Evolutionary conservation across 371 early-diverging fungal genomes (phyloP), one percentile per base, ranked within the genome.

Genomic region (Phascolomyces articulosus): DNA sequence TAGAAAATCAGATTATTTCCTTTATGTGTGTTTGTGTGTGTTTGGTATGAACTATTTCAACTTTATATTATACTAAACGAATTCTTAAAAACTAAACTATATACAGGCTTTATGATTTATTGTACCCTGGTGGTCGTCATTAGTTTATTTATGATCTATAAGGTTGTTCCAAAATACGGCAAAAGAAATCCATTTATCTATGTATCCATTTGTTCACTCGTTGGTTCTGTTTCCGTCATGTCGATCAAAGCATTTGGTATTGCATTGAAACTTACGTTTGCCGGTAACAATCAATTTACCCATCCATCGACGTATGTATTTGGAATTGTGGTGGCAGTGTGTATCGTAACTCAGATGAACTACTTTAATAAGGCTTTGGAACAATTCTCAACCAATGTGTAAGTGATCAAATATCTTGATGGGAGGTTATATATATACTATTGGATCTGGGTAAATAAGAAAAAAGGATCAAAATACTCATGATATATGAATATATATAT

Each of bases 291-390:
- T 80, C 96, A 97, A 80, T 86, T 97, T 40, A 85, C 85, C 21
- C 89, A 93, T 63, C 84, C 90, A 4, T 93, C 93, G 34, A 96
- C 96, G 4, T 96, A 93, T 59, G 78, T 92, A 11, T 95, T 96
- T 75, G 89, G 89, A 11, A 64, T 91, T n/a, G 84, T 89, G 24
- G 93, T 95, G 24, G 85, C 71, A 4, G 77, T 86, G 1, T 94
- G 93, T 70, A 93, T 95, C 56, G 78, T 94, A 16, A 89, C 91
- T 20, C 96, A 96, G 78, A 91, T 96, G 89, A 96, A 95, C 74
- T 96, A 96, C 75, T 95, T 96, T 63, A 96, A 96, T 85, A 96
- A 96, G 84, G 95, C 97, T 4, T 75, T 96, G 40, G 95, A 94
- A 63, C 77, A 87, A 60, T 96, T 95, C 66, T 90, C 91, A 13